Conservation (phyloP, 2,329 filamentous ascomycete genomes). For the Phyllosticta ampelicida region DNA sequence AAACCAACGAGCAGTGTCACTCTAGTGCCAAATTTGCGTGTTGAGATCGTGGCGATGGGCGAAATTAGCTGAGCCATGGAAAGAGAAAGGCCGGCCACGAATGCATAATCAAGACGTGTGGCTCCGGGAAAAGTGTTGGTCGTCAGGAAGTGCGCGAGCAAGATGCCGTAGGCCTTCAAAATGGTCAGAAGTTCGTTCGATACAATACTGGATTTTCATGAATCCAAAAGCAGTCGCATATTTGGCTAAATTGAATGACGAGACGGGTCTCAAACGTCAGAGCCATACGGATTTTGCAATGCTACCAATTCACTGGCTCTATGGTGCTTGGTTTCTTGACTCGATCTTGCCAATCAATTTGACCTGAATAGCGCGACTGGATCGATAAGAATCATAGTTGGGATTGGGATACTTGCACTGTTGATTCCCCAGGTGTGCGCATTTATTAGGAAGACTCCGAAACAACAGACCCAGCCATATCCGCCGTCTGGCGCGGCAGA, state of each 20-base stretch:
- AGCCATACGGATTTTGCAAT: too few relatives aligned
- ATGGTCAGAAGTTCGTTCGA: neutral
- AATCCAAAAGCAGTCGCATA: neutral
- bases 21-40: constrained; percentile 52
- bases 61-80: constrained; percentile 57
- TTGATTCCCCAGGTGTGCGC: constrained; percentile 40
- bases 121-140: constrained; percentile 52
- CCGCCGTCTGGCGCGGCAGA: constrained; percentile 48
- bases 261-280: neutral
- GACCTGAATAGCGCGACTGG: neutral
- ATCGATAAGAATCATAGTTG: neutral
- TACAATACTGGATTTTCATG: neutral
- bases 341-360: neutral
- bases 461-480: constrained; percentile 50
- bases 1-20: constrained; percentile 56
- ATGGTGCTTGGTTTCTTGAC: too few relatives aligned
- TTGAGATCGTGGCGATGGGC: constrained; percentile 53
- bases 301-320: too few relatives aligned
- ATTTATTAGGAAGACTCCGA: constrained; percentile 34
- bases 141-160: constrained; percentile 64
- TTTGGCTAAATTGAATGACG: neutral
- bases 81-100: constrained; percentile 61
- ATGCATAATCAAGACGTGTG: constrained; percentile 58
- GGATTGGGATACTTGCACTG: constrained; percentile 16
- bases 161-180: constrained; percentile 55